Conservation (phyloP, 768 basidiomycete species). For the Astraeus odoratus region DNA sequence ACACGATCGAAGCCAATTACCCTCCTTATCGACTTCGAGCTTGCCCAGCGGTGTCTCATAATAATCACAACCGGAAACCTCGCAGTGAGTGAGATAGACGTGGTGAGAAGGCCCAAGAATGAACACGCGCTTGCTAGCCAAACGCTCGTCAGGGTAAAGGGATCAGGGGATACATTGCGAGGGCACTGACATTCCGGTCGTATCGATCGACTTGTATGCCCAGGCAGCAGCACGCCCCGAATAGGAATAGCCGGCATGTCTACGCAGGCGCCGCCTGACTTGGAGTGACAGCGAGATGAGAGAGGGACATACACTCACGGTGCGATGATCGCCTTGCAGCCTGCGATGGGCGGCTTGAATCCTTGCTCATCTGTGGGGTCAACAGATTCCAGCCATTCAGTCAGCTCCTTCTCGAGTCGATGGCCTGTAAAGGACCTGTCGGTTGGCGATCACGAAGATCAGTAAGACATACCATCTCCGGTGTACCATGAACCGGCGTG, state of each 20-base stretch:
- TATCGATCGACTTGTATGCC: slow-evolving; percentile 90
- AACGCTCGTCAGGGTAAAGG: slow-evolving; percentile 7
- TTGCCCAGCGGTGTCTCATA: slow-evolving; percentile 86
- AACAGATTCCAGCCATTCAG: slow-evolving; percentile 56
- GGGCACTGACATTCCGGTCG: slow-evolving; percentile 62
- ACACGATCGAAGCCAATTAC: slow-evolving; percentile 41
- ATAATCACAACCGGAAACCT: slow-evolving; percentile 66
- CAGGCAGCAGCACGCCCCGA: slow-evolving; percentile 92
- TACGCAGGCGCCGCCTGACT: slow-evolving; percentile 26
- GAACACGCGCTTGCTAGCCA: slow-evolving; percentile 78
- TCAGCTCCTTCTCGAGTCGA: slow-evolving; percentile 55
- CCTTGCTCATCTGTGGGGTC: slow-evolving; percentile 35
- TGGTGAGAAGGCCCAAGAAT: slow-evolving; percentile 96
- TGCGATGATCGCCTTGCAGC: slow-evolving; percentile 86
- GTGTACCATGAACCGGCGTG: slow-evolving; percentile 94
- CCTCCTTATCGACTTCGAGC: slow-evolving; percentile 69
- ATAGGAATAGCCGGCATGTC: slow-evolving; percentile 94
- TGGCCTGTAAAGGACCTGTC: slow-evolving; percentile 34
- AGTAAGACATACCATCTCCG: slow-evolving; percentile 42
- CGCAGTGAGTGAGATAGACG: slow-evolving; percentile 80
- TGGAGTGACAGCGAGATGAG: not conserved
- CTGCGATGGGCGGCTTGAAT: slow-evolving; percentile 59
- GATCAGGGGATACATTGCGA: slow-evolving; percentile 1
- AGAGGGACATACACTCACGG: slow-evolving; percentile 57
- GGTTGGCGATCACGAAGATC: slow-evolving; percentile 10